Conservation (phyloP, 768 basidiomycete genomes). For the Cyathus striatus region DNA sequence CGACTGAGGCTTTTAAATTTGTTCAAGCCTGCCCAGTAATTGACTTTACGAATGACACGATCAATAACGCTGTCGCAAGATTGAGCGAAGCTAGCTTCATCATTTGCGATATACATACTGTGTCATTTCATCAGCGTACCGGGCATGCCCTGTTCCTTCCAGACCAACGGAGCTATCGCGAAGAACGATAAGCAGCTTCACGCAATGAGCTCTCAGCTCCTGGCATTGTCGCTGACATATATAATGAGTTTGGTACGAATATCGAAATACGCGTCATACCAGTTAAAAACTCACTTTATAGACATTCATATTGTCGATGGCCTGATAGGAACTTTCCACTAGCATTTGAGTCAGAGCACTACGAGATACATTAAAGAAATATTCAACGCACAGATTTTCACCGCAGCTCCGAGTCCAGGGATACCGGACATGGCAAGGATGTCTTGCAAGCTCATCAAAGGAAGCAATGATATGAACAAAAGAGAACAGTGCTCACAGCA, state of each 20-base stretch:
- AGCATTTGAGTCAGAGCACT: no score
- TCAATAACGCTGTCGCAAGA: conserved; percentile 16
- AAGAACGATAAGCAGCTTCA: conserved; percentile 23
- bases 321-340: conserved; percentile 23
- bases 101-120: conserved; percentile 19
- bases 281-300: conserved; percentile 22
- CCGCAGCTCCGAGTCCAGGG: conserved; percentile 21
- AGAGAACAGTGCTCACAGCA: no score
- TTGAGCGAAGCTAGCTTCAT: neutral
- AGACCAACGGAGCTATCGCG: conserved; percentile 25
- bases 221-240: conserved; percentile 29
- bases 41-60: conserved; percentile 23
- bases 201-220: conserved; percentile 25
- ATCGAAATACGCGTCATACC: neutral
- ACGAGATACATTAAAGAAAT: neutral
- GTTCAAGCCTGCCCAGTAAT: conserved; percentile 30
- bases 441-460: conserved; percentile 19
- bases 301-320: conserved; percentile 31
- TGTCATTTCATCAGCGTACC: conserved; percentile 29
- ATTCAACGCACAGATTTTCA: conserved; percentile 17
- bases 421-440: conserved; percentile 16
- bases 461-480: conserved; percentile 3
- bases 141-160: conserved; percentile 21
- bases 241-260: neutral
- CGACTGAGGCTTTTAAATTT: conserved; percentile 29